phyloP scores from a whole-genome alignment of 495 filamentous ascomycete species.

The Tuber indicum region DNA sequence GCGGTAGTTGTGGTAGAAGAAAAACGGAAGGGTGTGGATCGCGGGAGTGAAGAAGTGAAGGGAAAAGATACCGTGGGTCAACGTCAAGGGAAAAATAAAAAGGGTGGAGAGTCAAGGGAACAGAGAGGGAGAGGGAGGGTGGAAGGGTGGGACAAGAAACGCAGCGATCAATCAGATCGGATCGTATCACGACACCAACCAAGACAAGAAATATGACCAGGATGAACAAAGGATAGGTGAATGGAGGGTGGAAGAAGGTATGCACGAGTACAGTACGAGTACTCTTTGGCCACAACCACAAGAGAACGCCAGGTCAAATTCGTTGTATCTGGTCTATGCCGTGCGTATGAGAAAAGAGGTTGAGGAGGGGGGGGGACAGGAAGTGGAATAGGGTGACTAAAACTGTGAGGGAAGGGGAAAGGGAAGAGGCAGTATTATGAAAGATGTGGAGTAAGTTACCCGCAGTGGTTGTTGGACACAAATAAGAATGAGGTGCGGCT shows the following conservation, averaged over 20 bases:
- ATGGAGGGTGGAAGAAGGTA: neutral
- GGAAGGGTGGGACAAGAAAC: conserved; percentile 15
- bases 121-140: conserved; percentile 19
- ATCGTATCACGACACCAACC: conserved; percentile 25
- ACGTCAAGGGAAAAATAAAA: conserved; percentile 39
- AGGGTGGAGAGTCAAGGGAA: conserved; percentile 15
- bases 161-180: conserved; percentile 24
- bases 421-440: conserved; percentile 5
- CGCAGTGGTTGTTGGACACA: conserved; percentile 5
- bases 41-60: conserved; percentile 15
- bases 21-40: neutral
- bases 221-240: conserved; percentile 2
- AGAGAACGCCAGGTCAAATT: neutral
- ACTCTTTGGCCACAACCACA: neutral
- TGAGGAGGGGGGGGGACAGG: neutral
- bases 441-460: neutral
- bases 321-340: neutral
- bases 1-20: conserved; percentile 16
- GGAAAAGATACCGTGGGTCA: conserved; percentile 13
- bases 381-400: neutral
- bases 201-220: neutral
- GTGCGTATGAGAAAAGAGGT: neutral
- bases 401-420: neutral
- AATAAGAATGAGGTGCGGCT: neutral
- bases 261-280: neutral